Evolutionary conservation across 257 asterid species (phyloP), one percentile per base, ranked within the genome.

Genomic region (Solanum lignicaule): DNA sequence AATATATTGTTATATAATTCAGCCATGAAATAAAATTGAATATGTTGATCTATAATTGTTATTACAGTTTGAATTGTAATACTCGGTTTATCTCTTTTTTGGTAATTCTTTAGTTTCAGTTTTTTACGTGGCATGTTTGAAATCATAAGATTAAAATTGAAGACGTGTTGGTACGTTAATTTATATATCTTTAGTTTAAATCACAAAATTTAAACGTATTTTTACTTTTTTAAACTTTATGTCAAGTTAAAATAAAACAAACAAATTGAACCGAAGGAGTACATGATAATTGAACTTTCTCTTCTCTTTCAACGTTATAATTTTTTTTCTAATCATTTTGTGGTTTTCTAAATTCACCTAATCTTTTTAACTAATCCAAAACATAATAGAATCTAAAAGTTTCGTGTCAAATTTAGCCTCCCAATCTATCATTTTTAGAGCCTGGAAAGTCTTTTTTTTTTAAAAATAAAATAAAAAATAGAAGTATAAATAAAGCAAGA

Each of bases 71-170:
- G 27, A 58, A 58, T 21, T 58, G 27, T 58, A 58, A 58, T 58
- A 58, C 0, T 58, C 0, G 0, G 0, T 18, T 16, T 52, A 16
- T 52, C 62, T 6, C 9, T 52, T 52, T 52, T 52, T 52, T 16
- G 11, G 2, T 2, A 21, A 21, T 0, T 58, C 0, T 58, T 58
- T 58, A 21, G 2, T 21, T 58, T 58, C 27, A 58, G 0, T 58
- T 20, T 58, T 58, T 21, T 4, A 58, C 4, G 0, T 18, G 4
- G 3, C n/a, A 55, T 18, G 10, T 52, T 52, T 0, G 1, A 52
- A 52, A 52, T 18, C 4, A 18, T 6, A 20, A 20, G 5, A 58
- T 20, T 52, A 52, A 48, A 16, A 52, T 18, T 48, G 1, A 48
- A 15, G 21, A 48, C 8, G 15, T 48, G 0, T 15, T 15, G 2